These are phyloP conservation scores for Dactylis glomerata DNA, from an alignment of 176 grass and related monocot genomes.

Conservation along the genomic window DNA sequence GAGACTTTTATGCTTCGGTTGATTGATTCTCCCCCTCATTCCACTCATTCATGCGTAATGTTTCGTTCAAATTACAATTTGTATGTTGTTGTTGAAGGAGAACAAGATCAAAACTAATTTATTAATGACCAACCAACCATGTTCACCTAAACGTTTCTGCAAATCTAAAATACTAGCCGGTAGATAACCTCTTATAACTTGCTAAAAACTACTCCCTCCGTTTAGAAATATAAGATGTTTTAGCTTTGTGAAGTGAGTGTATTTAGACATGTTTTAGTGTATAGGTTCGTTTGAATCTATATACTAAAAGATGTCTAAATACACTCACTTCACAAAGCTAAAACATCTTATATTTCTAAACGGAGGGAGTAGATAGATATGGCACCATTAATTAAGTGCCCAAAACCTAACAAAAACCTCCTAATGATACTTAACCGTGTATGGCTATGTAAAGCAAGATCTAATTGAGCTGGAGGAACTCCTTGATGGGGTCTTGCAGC, in stretches of 20 bases:
- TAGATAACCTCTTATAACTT: no score
- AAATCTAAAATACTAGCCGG: background rate
- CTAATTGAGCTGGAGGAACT: background rate
- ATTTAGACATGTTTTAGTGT: no score
- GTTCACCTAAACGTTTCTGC: background rate
- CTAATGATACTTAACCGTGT: background rate
- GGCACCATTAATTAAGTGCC: background rate
- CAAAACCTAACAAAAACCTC: background rate
- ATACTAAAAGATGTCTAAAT: no score
- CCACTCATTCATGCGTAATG: background rate
- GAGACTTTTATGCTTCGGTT: no score
- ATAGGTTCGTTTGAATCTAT: no score
- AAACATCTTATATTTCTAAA: no score
- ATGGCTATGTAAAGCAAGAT: background rate
- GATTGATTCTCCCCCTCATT: background rate
- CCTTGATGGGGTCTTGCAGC: background rate
- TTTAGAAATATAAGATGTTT: no score
- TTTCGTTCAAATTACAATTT: background rate
- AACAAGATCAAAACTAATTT: background rate
- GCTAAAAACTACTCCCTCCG: no score
- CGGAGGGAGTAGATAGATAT: background rate
- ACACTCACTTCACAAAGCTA: no score
- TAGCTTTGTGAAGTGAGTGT: no score
- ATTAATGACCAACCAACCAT: background rate
- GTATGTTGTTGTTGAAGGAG: no score